Conservation (phyloP, 257 asterid species). For the Rauvolfia tetraphylla region DNA sequence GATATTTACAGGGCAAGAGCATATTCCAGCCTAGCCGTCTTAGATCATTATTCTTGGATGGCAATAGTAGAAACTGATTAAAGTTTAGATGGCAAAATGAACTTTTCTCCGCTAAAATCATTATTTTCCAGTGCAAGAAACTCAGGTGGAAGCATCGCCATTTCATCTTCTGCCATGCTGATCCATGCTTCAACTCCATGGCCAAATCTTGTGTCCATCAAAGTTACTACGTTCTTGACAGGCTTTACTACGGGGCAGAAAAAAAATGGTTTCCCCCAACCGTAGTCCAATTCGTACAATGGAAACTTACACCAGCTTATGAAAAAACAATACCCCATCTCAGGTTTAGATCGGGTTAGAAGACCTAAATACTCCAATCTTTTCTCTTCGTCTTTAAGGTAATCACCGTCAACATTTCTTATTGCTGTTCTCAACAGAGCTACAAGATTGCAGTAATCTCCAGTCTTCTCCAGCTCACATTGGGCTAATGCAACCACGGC, state of each 20-base stretch:
- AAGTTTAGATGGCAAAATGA: too few species aligned
- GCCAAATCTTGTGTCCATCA: background rate
- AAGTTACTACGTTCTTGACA: background rate
- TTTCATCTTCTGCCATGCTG: background rate
- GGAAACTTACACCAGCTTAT: constrained; percentile 31
- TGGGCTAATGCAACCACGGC: constrained; percentile 2
- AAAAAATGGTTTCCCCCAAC: constrained; percentile 29
- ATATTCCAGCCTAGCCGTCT: too few species aligned
- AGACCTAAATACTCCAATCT: background rate
- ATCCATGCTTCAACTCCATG: constrained; percentile 13
- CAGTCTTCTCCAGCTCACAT: background rate
- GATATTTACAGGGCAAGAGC: too few species aligned
- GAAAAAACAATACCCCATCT: constrained; percentile 8
- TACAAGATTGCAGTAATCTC: background rate
- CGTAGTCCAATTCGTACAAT: constrained; percentile 26
- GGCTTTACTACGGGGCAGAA: background rate
- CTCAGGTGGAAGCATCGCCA: background rate
- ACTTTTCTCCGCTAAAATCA: background rate
- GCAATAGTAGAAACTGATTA: too few species aligned
- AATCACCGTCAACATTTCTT: constrained; percentile 2
- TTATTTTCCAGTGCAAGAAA: background rate
- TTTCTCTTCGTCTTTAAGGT: background rate
- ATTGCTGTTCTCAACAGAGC: constrained; percentile 4
- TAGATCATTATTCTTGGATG: too few species aligned
- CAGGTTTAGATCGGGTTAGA: background rate